phyloP scores from a whole-genome alignment of 371 early-diverging fungal species.

The Actinomortierella ambigua region DNA sequence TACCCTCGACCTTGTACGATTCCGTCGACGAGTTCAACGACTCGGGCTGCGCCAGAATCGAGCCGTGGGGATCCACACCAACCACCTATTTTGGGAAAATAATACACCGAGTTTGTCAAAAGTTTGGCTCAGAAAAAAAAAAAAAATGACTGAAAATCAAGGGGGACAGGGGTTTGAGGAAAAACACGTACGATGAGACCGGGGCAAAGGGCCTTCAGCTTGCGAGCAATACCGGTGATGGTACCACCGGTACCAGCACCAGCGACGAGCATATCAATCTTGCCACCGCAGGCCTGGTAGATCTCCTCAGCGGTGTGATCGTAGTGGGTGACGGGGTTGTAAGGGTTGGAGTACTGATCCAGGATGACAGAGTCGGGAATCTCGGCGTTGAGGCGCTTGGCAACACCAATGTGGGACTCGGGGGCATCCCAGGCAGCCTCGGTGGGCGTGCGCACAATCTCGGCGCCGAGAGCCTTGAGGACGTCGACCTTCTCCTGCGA shows the following conservation, averaged over 20 bases:
- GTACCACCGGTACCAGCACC: slow-evolving; percentile 98
- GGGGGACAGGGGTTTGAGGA: too few relatives aligned
- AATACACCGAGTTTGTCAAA: not conserved
- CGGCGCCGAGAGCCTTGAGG: slow-evolving; percentile 95
- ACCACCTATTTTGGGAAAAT: slow-evolving; percentile 62
- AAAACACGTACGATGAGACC: slow-evolving; percentile 65
- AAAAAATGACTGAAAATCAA: slow-evolving; percentile 2
- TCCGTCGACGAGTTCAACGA: slow-evolving; percentile 68
- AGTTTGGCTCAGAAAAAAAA: slow-evolving; percentile 1
- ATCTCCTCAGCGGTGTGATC: slow-evolving; percentile 92
- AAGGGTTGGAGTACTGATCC: slow-evolving; percentile 93
- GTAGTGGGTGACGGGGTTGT: slow-evolving; percentile 97
- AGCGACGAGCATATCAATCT: slow-evolving; percentile 96
- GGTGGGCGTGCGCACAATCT: slow-evolving; percentile 97
- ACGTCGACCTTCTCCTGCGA: slow-evolving; percentile 97
- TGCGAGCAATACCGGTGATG: slow-evolving; percentile 91
- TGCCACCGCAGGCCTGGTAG: slow-evolving; percentile 81
- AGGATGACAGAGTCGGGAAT: slow-evolving; percentile 95
- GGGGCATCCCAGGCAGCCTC: slow-evolving; percentile 98
- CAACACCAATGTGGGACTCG: slow-evolving; percentile 96
- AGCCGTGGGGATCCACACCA: slow-evolving; percentile 94
- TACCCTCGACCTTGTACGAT: slow-evolving; percentile 92
- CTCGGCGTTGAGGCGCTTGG: slow-evolving; percentile 88
- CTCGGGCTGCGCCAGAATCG: slow-evolving; percentile 91
- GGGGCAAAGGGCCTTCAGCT: slow-evolving; percentile 93